Conservation (phyloP, 768 basidiomycete species). For the Lentinus tigrinus region DNA sequence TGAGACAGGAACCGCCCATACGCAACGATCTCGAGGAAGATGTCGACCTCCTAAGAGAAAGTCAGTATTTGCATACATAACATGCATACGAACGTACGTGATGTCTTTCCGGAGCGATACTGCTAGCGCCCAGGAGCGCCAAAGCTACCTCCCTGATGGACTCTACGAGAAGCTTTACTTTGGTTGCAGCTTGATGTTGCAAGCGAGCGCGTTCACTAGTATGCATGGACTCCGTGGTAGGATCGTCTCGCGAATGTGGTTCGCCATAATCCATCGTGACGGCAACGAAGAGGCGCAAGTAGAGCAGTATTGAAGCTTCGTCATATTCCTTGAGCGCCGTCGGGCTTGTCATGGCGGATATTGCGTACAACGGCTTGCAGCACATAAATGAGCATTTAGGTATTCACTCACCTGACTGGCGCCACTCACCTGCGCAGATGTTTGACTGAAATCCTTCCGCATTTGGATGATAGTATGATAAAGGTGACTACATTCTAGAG, state of each 20-base stretch:
- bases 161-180: neutral
- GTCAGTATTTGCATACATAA: neutral
- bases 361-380: slow-evolving; percentile 10
- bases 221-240: neutral
- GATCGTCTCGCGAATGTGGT: neutral
- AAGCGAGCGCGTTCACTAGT: neutral
- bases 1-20: slow-evolving; percentile 14
- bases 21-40: neutral
- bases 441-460: slow-evolving; percentile 13
- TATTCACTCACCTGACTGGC: slow-evolving; percentile 12
- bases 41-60: slow-evolving; percentile 2
- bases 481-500: slow-evolving; percentile 16
- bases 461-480: slow-evolving; percentile 11
- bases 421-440: slow-evolving; percentile 25
- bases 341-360: neutral
- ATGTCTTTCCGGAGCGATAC: neutral
- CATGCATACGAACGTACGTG: neutral
- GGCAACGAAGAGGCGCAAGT: slow-evolving; percentile 8
- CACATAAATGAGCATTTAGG: slow-evolving; percentile 4
- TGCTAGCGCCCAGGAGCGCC: neutral
- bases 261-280: slow-evolving; percentile 6
- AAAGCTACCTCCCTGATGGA: slow-evolving; percentile 1
- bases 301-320: neutral
- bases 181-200: neutral
- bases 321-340: neutral